Percentiles rank a stretch among this genome's conserved stretches.
Conservation (phyloP, 1,284 basidiomycete species). For the Ustilago trichophora region DNA sequence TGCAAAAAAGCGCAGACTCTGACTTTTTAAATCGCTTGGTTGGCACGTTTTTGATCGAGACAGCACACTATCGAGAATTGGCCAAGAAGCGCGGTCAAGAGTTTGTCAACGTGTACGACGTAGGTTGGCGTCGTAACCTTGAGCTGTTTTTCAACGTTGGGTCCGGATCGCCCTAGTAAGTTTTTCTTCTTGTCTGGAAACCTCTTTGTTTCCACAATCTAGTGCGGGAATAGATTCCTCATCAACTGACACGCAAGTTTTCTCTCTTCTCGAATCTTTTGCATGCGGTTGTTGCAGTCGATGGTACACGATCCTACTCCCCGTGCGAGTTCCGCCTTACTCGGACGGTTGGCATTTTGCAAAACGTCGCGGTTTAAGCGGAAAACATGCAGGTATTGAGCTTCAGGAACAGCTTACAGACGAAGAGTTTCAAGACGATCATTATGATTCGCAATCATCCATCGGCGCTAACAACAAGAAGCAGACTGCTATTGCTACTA, state of each 20-base stretch:
- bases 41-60: background rate
- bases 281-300: constrained; percentile 70
- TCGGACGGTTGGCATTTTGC: constrained; percentile 87
- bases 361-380: constrained; percentile 72
- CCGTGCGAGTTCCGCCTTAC: constrained; percentile 80
- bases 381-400: constrained; percentile 68
- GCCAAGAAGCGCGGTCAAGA: constrained; percentile 74
- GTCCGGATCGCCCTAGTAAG: constrained; percentile 62
- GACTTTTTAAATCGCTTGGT: too few species aligned
- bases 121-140: constrained; percentile 80
- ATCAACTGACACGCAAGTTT: background rate
- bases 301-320: constrained; percentile 79
- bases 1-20: too few species aligned
- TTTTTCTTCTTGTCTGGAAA: background rate
- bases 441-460: constrained; percentile 11
- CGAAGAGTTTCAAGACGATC: constrained; percentile 63
- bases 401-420: constrained; percentile 71
- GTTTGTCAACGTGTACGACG: constrained; percentile 90
- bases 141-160: constrained; percentile 89
- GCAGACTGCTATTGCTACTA: too few species aligned
- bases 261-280: too few species aligned
- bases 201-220: background rate
- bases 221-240: too few species aligned
- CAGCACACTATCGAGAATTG: constrained; percentile 75
- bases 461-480: too few species aligned